A percentile compares a stretch with the other conserved stretches of the same genome.
Evolutionary conservation across 371 early-diverging fungal genomes (phyloP).

Genomic region (Mucor sp.): DNA sequence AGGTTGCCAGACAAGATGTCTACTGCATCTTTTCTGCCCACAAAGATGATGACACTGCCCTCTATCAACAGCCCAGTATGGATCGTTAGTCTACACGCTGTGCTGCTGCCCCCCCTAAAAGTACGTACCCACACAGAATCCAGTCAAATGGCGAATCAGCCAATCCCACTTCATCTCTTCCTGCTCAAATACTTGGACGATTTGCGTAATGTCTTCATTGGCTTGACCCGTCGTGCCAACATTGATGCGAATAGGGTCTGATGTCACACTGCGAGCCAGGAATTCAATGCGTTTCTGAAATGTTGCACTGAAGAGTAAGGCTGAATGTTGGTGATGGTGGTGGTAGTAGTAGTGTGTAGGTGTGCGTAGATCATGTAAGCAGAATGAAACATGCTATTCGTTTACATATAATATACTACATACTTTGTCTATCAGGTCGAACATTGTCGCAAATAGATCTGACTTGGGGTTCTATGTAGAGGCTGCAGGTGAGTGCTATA

Average conservation of each 20-base stretch:
- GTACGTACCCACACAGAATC: slow-evolving; percentile 55
- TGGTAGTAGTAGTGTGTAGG: neutral
- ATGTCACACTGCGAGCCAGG: slow-evolving; percentile 90
- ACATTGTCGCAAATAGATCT: slow-evolving; percentile 93
- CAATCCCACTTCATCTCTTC: slow-evolving; percentile 69
- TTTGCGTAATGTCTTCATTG: slow-evolving; percentile 81
- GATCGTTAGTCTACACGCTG: neutral
- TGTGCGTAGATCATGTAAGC: slow-evolving; percentile 12
- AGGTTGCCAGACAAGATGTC: slow-evolving; percentile 62
- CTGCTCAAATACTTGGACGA: slow-evolving; percentile 63
- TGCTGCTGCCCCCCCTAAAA: neutral
- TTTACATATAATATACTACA: slow-evolving; percentile 9
- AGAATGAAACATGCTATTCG: neutral
- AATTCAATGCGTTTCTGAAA: slow-evolving; percentile 96
- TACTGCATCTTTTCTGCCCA: slow-evolving; percentile 65
- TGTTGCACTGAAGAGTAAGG: slow-evolving; percentile 99
- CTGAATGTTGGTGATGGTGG: slow-evolving; percentile 27
- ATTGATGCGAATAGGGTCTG: slow-evolving; percentile 90
- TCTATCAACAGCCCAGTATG: slow-evolving; percentile 33
- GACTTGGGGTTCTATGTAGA: slow-evolving; percentile 91
- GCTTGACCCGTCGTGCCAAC: slow-evolving; percentile 71
- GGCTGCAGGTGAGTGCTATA: neutral
- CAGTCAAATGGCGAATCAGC: slow-evolving; percentile 54
- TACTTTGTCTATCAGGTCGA: slow-evolving; percentile 77
- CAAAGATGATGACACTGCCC: slow-evolving; percentile 72